Base-by-base conservation (phyloP, 2,329 filamentous ascomycete species). In the Eurotiales sp. region DNA sequence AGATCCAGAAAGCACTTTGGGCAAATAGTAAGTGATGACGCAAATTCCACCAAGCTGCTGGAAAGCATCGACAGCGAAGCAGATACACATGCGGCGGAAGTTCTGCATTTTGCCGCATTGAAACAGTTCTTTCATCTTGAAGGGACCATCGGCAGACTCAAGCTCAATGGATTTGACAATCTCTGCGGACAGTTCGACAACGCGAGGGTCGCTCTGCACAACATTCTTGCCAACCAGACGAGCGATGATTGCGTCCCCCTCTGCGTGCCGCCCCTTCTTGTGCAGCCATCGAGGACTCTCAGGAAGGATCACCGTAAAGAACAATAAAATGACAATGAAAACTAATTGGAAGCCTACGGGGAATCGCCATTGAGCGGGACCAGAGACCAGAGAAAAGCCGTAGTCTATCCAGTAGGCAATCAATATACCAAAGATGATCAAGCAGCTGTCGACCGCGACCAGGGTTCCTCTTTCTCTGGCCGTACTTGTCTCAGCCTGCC, bases 291-390 rank as follows among this genome's bases (percentile, higher is more conserved):
- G 61, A 0, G 73, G 73, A 1, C 71, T 73, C 54, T 75, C 71
- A 0, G 72, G 72, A 6, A 75, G 64, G n/a, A 73, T 52, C n/a
- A n/a, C n/a, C n/a, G n/a, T n/a, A n/a, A n/a, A n/a, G n/a, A n/a
- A n/a, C n/a, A n/a, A n/a, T n/a, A n/a, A n/a, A n/a, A n/a, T n/a
- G n/a, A n/a, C n/a, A n/a, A n/a, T n/a, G n/a, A n/a, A n/a, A n/a
- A n/a, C n/a, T n/a, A n/a, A n/a, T 55, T 78, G 74, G 54, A 78
- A 70, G 2, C 72, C 74, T 2, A 78, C 58, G 36, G 75, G 67
- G 55, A 77, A 72, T 30, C 75, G 62, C 73, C 74, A 76, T 51
- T 71, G 58, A 17, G 62, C 61, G 1, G 59, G 57, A 52, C 32
- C 61, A 30, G 66, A 52, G 19, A 69, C 65, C 41, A 66, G 64